These are phyloP conservation scores for Tillandsia fasciculata DNA, from an alignment of 176 grass and related monocot genomes.

Conservation along the genomic window DNA sequence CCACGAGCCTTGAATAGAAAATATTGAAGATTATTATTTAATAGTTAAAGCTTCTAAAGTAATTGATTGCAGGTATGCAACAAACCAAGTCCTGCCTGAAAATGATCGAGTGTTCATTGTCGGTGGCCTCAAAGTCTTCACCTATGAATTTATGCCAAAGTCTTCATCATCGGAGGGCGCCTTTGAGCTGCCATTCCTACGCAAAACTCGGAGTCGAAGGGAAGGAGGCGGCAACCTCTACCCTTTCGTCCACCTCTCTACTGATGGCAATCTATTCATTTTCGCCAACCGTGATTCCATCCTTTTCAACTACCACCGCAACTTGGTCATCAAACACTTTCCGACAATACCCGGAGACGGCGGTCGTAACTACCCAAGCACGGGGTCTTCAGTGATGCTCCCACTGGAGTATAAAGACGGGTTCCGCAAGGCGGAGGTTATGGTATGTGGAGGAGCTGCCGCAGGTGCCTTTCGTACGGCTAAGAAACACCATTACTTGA, in stretches of 20 bases:
- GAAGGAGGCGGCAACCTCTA: constrained; percentile 30
- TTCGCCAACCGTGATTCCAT: constrained; percentile 41
- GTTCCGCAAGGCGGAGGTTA: constrained; percentile 27
- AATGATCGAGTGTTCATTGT: constrained; percentile 29
- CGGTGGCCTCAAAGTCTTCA: constrained; percentile 30
- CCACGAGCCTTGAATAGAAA: too few relatives aligned
- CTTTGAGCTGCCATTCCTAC: constrained; percentile 34
- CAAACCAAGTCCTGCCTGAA: constrained; percentile 30
- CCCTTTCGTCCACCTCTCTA: constrained; percentile 32
- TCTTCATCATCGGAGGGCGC: constrained; percentile 21
- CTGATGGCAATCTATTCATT: constrained; percentile 38
- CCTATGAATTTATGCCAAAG: constrained; percentile 35
- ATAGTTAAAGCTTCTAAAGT: too few relatives aligned
- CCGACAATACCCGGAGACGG: constrained; percentile 29
- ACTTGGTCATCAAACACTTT: constrained; percentile 25
- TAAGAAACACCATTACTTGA: constrained; percentile 7
- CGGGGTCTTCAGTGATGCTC: constrained; percentile 31
- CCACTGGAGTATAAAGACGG: constrained; percentile 30
- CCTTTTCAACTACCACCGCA: constrained; percentile 19
- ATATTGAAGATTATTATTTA: too few relatives aligned
- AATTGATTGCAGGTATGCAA: constrained; percentile 6
- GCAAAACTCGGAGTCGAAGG: constrained; percentile 9
- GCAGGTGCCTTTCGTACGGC: constrained; percentile 14
- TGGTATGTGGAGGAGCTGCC: constrained; percentile 30
- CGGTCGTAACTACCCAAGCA: constrained; percentile 36